Evolutionary conservation across 2,329 filamentous ascomycete genomes (phyloP).

Genomic region (Gliomastix tumulicola): DNA sequence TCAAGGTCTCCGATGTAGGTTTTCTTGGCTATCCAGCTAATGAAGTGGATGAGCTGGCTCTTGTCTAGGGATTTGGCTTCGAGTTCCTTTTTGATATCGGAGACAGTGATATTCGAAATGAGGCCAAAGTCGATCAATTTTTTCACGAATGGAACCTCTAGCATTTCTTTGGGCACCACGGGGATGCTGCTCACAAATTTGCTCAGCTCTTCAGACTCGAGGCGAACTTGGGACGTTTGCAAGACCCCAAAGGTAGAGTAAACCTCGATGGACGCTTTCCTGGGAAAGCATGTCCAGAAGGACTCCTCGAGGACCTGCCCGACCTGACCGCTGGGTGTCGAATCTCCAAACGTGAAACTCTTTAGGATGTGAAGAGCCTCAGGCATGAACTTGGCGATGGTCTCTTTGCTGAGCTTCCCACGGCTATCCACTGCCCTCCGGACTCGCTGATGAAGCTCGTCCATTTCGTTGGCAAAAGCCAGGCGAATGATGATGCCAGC

Average conservation of each 20-base stretch:
- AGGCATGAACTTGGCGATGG: slow-evolving; percentile 62
- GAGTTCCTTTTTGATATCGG: slow-evolving; percentile 78
- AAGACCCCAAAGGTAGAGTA: slow-evolving; percentile 84
- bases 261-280: slow-evolving; percentile 75
- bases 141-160: slow-evolving; percentile 66
- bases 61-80: slow-evolving; percentile 75
- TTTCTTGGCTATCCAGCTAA: slow-evolving; percentile 76
- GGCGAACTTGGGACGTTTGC: slow-evolving; percentile 74
- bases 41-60: slow-evolving; percentile 72
- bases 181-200: slow-evolving; percentile 85
- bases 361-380: slow-evolving; percentile 77
- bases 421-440: slow-evolving; percentile 35
- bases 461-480: slow-evolving; percentile 84
- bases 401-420: slow-evolving; percentile 51
- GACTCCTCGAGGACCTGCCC: slow-evolving; percentile 87
- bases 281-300: slow-evolving; percentile 82
- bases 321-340: slow-evolving; percentile 79
- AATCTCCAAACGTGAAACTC: slow-evolving; percentile 83
- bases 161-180: slow-evolving; percentile 71
- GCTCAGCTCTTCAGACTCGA: slow-evolving; percentile 58
- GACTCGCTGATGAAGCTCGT: slow-evolving; percentile 59
- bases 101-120: slow-evolving; percentile 78
- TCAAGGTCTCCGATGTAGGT: slow-evolving; percentile 69
- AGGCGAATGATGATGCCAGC: slow-evolving; percentile 86
- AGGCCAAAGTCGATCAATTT: slow-evolving; percentile 80